Conservation (phyloP, 2,329 filamentous ascomycete genomes). For the Trichoderma oligosporum region DNA sequence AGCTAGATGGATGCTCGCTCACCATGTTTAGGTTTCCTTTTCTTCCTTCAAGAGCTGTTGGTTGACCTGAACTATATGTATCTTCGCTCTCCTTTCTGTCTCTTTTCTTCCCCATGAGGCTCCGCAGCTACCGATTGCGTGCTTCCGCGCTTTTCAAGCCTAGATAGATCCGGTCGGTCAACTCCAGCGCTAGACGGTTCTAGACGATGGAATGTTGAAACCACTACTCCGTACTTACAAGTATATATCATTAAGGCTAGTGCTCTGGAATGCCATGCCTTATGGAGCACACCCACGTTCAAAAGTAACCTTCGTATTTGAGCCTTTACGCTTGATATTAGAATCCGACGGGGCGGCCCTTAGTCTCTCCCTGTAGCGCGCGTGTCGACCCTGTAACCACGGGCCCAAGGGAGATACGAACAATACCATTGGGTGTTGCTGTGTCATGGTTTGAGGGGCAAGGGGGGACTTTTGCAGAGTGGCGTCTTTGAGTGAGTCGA, state of each 20-base stretch:
- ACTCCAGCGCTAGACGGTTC: neutral
- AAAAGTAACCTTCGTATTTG: constrained; percentile 13
- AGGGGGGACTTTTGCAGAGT: constrained; percentile 18
- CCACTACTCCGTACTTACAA: neutral
- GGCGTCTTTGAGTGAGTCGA: constrained; percentile 2
- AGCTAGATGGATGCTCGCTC: neutral
- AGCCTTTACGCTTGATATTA: constrained; percentile 16
- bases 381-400: constrained; percentile 9
- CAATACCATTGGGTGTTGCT: constrained; percentile 6
- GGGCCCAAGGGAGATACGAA: constrained; percentile 8
- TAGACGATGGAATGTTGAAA: constrained; percentile 6
- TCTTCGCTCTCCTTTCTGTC: neutral
- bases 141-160: constrained; percentile 3
- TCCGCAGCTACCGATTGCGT: constrained; percentile 2
- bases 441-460: neutral
- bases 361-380: neutral
- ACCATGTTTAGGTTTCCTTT: neutral
- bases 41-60: neutral
- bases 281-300: neutral
- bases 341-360: neutral
- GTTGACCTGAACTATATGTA: constrained; percentile 6
- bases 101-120: neutral
- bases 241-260: neutral
- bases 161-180: neutral
- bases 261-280: neutral